Evolutionary conservation across 139 green algal genomes (phyloP).

Genomic region (Tetraselmis chui): DNA sequence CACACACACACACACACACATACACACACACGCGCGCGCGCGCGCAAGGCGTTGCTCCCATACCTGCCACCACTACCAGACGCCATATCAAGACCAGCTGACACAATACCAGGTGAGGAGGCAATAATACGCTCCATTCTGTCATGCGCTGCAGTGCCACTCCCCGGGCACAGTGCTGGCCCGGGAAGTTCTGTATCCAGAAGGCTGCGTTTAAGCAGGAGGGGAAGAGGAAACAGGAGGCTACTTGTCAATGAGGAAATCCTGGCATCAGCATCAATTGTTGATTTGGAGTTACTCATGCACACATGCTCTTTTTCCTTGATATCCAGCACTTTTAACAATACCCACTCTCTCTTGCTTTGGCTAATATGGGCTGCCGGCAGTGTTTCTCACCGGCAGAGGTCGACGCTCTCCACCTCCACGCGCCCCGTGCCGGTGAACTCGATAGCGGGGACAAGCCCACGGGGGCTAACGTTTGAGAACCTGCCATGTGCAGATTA

Average conservation of each 20-base stretch:
- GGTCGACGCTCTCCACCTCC: constrained; percentile 32
- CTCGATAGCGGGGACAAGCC: constrained; percentile 51
- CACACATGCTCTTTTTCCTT: no score
- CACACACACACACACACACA: no score
- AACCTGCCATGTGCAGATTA: no score
- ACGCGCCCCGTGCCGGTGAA: background rate
- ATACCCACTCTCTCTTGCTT: no score
- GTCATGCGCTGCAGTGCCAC: background rate
- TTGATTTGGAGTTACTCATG: no score
- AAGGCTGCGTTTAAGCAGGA: background rate
- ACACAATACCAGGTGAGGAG: background rate
- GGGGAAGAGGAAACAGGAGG: no score
- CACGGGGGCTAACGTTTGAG: constrained; percentile 23
- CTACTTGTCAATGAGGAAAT: no score
- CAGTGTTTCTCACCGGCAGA: constrained; percentile 27
- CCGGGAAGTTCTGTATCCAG: background rate
- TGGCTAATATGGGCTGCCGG: no score
- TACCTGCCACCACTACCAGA: background rate
- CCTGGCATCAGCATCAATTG: no score
- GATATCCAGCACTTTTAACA: no score
- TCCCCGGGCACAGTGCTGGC: background rate
- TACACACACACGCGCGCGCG: no score
- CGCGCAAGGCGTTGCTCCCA: no score
- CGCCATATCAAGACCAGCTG: background rate
- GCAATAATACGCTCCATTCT: background rate